Evolutionary conservation across 1,139 yeast genomes (phyloP).

Genomic region (Saccharomyces pastorianus): DNA sequence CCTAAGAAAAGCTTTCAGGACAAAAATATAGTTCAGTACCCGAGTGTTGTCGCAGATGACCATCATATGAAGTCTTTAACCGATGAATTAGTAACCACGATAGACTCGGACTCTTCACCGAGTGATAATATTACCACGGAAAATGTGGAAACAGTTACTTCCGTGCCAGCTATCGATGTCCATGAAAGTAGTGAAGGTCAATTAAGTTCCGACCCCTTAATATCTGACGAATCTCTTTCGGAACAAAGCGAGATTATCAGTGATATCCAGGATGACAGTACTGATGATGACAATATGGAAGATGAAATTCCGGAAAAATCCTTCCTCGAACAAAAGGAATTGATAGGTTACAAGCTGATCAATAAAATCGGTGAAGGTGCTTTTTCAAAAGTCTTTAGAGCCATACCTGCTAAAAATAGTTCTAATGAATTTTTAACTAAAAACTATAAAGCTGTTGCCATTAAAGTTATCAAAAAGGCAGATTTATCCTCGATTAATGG

Average conservation of each 20-base stretch:
- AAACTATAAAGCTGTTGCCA: slow-evolving; percentile 34
- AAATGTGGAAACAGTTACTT: not conserved
- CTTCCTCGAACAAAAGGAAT: slow-evolving; percentile 25
- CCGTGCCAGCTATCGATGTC: not conserved
- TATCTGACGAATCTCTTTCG: not conserved
- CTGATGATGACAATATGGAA: slow-evolving; percentile 4
- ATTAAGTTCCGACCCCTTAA: not conserved
- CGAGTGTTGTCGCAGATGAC: not conserved
- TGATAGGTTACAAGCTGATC: slow-evolving; percentile 27
- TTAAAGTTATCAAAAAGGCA: slow-evolving; percentile 72
- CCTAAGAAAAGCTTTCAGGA: not conserved
- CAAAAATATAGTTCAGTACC: not conserved
- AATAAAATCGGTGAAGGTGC: slow-evolving; percentile 77
- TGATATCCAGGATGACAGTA: slow-evolving; percentile 5
- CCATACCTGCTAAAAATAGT: slow-evolving; percentile 29
- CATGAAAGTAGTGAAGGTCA: not conserved
- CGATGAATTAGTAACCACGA: not conserved
- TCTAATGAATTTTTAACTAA: slow-evolving; percentile 6
- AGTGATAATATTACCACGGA: not conserved
- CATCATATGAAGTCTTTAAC: not conserved
- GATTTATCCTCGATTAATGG: slow-evolving; percentile 34
- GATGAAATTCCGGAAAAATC: slow-evolving; percentile 11
- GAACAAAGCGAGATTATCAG: not conserved
- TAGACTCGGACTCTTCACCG: not conserved
- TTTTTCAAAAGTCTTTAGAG: slow-evolving; percentile 77